Evolutionary conservation across 441 rosid species (phyloP).

Genomic region (Cnidoscolus chayamansa): DNA sequence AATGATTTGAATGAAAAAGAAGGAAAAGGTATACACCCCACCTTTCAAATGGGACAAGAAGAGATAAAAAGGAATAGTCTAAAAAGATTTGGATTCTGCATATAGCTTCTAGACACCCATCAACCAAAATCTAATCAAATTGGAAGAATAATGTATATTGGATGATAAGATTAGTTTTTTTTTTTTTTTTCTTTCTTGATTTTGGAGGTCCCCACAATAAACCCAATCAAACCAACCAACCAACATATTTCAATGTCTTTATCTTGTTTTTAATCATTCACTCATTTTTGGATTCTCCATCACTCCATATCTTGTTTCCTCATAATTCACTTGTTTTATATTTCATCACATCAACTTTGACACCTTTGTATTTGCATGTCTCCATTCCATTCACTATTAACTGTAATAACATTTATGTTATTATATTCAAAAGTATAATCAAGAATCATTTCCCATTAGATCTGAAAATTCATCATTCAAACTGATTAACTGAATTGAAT

Average conservation of each 20-base stretch:
- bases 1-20: background rate
- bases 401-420: too few relatives aligned
- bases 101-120: background rate
- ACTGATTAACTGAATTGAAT: too few relatives aligned
- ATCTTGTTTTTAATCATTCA: conserved; percentile 11
- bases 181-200: conserved; percentile 14
- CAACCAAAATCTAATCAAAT: background rate
- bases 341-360: background rate
- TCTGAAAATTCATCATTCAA: too few relatives aligned
- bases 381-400: too few relatives aligned
- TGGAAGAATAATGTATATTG: conserved; percentile 18
- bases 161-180: conserved; percentile 14
- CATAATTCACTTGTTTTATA: background rate
- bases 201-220: background rate
- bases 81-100: background rate
- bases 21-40: conserved; percentile 21
- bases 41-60: conserved; percentile 26
- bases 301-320: conserved; percentile 12
- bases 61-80: background rate
- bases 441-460: too few relatives aligned
- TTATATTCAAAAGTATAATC: too few relatives aligned
- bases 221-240: conserved; percentile 21
- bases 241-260: conserved; percentile 25
- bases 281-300: background rate
- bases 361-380: too few relatives aligned